A percentile compares a stretch with the other conserved stretches of the same genome.
Conservation (phyloP, 2,329 filamentous ascomycete species). For the Plectosphaerella plurivora region DNA sequence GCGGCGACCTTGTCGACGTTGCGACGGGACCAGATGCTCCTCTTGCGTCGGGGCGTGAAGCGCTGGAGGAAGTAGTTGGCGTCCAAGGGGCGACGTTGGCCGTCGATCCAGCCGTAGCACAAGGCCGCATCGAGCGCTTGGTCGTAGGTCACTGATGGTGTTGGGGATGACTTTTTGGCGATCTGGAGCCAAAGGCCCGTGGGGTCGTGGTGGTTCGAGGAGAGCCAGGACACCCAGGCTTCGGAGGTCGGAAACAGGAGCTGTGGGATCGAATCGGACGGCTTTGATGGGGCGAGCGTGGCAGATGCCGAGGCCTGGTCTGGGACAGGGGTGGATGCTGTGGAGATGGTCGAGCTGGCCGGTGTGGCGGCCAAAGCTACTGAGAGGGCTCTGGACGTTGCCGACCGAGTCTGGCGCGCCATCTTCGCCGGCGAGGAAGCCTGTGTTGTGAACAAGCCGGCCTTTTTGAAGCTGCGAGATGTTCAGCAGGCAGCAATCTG, state of each 20-base stretch:
- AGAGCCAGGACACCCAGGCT: conserved; percentile 34
- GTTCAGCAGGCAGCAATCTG: too few relatives aligned
- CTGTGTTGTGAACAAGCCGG: too few relatives aligned
- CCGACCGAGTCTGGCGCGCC: neutral
- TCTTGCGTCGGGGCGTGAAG: conserved; percentile 52
- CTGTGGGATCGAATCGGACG: conserved; percentile 9
- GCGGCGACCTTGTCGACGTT: conserved; percentile 48
- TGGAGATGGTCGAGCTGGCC: neutral
- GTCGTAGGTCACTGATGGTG: conserved; percentile 40
- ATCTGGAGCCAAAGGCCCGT: conserved; percentile 43
- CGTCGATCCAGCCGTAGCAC: conserved; percentile 62
- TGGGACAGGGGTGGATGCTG: neutral
- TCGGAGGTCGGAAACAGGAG: conserved; percentile 20
- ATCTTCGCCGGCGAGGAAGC: conserved; percentile 4
- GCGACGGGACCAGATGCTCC: conserved; percentile 55
- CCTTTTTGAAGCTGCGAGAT: too few relatives aligned
- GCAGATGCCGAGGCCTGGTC: neutral
- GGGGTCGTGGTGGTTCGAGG: conserved; percentile 21
- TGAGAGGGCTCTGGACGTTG: neutral
- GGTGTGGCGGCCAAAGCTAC: neutral
- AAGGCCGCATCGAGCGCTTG: conserved; percentile 53
- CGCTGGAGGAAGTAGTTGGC: conserved; percentile 46
- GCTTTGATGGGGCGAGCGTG: neutral
- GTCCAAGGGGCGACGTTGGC: conserved; percentile 41
- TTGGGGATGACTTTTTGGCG: conserved; percentile 39